Evolutionary conservation across 306 rosid genomes (phyloP).

Genomic region (Nissolia schottii): DNA sequence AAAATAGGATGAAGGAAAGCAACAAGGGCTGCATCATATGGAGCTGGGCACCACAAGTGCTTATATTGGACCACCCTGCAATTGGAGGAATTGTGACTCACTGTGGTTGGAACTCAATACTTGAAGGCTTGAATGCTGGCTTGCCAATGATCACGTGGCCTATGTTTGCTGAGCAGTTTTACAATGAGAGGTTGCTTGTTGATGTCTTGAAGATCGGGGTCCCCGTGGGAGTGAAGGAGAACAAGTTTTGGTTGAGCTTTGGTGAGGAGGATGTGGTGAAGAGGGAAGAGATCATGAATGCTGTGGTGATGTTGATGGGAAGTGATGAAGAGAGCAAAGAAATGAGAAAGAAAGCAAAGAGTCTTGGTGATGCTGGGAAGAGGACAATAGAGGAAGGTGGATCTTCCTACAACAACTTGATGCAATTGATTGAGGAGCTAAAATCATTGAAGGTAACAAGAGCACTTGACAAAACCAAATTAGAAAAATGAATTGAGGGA

Average conservation of each 20-base stretch:
- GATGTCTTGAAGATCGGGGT: conserved; percentile 15
- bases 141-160: conserved; percentile 32
- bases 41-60: conserved; percentile 30
- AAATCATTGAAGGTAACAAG: conserved; percentile 19
- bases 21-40: conserved; percentile 10
- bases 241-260: background rate
- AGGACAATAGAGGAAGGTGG: conserved; percentile 13
- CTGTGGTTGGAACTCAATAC: conserved; percentile 28
- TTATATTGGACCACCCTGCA: conserved; percentile 17
- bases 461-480: background rate
- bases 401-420: background rate
- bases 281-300: conserved; percentile 16
- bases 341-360: conserved; percentile 9
- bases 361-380: conserved; percentile 4
- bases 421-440: conserved; percentile 15
- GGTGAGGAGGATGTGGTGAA: background rate
- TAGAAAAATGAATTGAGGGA: background rate
- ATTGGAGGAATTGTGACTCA: conserved; percentile 21
- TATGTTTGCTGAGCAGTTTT: conserved; percentile 24
- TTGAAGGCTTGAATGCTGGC: conserved; percentile 14
- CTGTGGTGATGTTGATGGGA: conserved; percentile 20
- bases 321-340: background rate
- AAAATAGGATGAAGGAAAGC: conserved; percentile 2
- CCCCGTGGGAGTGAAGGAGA: conserved; percentile 9
- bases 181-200: conserved; percentile 22